These are phyloP conservation scores for Podospora appendiculata DNA, from an alignment of 495 filamentous ascomycete genomes.

Conservation along the genomic window DNA sequence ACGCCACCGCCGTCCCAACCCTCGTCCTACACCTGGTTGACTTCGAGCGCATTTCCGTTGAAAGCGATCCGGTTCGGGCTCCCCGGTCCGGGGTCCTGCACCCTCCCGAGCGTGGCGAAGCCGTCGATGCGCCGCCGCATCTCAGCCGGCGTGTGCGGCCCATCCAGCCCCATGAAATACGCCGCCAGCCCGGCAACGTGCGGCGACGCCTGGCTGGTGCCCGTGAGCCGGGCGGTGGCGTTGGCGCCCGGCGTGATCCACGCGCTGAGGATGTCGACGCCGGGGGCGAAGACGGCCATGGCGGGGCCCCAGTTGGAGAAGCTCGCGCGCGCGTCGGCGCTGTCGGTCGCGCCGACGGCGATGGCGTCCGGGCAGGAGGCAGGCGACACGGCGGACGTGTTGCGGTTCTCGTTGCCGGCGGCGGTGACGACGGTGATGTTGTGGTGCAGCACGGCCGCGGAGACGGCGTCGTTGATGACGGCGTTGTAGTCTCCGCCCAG, in stretches of 20 bases:
- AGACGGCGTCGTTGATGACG: conserved; percentile 42
- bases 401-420: conserved; percentile 37
- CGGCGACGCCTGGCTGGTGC: conserved; percentile 54
- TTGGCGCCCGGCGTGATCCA: conserved; percentile 2
- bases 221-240: conserved; percentile 40
- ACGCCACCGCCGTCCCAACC: no score
- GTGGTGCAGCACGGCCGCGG: conserved; percentile 32
- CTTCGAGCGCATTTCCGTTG: conserved; percentile 6
- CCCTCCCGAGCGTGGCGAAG: conserved; percentile 15
- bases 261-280: conserved; percentile 28
- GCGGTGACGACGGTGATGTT: conserved; percentile 38
- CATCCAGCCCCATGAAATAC: conserved; percentile 38
- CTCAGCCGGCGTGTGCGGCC: not conserved
- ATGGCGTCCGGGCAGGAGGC: conserved; percentile 45
- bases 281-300: conserved; percentile 52
- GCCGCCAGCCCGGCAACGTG: conserved; percentile 51
- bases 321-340: conserved; percentile 30
- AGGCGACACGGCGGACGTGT: conserved; percentile 34
- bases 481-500: conserved; percentile 42
- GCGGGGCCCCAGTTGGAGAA: conserved; percentile 52
- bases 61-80: conserved; percentile 14
- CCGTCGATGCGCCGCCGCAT: conserved; percentile 27
- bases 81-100: conserved; percentile 13
- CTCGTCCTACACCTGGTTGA: no score
- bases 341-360: conserved; percentile 46